These are phyloP conservation scores for Drechslerella stenobrocha DNA, from an alignment of 2,329 filamentous ascomycete genomes.

Conservation along the genomic window DNA sequence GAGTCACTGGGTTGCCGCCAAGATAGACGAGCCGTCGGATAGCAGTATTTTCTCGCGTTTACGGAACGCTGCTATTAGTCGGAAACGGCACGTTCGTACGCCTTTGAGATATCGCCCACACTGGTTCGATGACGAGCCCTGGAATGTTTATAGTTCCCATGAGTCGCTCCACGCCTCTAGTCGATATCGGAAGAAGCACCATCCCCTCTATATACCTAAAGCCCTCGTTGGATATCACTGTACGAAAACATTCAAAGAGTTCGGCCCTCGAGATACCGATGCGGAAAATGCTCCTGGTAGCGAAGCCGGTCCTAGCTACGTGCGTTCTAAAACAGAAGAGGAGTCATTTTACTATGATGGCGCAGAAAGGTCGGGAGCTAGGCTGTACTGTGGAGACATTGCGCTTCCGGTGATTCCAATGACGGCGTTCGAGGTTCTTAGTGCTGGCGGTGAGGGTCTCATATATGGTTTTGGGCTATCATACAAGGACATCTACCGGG, in stretches of 20 bases:
- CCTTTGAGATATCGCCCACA: slow-evolving; percentile 41
- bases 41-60: slow-evolving; percentile 5
- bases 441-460: slow-evolving; percentile 17
- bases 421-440: slow-evolving; percentile 33
- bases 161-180: slow-evolving; percentile 32
- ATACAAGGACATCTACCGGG: slow-evolving; percentile 34
- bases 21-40: slow-evolving; percentile 21
- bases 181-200: slow-evolving; percentile 16
- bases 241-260: slow-evolving; percentile 6
- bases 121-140: slow-evolving; percentile 35
- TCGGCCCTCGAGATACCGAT: neutral
- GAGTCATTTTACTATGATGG: slow-evolving; percentile 24
- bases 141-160: slow-evolving; percentile 19
- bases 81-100: slow-evolving; percentile 25
- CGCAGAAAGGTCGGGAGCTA: neutral
- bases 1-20: slow-evolving; percentile 23
- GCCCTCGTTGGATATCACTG: slow-evolving; percentile 21
- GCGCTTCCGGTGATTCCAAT: slow-evolving; percentile 8
- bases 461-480: slow-evolving; percentile 19
- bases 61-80: slow-evolving; percentile 1
- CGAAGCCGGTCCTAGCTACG: slow-evolving; percentile 1
- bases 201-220: slow-evolving; percentile 25
- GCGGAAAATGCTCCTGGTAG: neutral
- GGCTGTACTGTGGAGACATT: slow-evolving; percentile 4
- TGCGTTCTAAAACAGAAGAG: neutral